These are phyloP conservation scores for Leishmania turanica DNA, from an alignment of 208 protist species.

Conservation along the genomic window DNA sequence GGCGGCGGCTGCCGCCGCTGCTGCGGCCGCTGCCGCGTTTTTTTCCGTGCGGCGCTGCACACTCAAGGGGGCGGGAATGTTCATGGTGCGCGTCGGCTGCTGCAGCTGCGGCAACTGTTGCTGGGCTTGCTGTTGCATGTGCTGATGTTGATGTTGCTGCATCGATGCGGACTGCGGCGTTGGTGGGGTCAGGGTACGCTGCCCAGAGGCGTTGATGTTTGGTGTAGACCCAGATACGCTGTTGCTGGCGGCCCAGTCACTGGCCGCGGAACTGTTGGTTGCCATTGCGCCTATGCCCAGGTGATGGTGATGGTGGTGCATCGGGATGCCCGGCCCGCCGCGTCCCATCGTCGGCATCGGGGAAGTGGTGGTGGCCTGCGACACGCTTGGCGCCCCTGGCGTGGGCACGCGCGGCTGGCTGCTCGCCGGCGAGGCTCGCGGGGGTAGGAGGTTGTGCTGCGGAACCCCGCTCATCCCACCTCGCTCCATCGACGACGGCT, in stretches of 20 bases:
- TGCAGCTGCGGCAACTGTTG: conserved; percentile 23
- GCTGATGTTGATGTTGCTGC: conserved; percentile 20
- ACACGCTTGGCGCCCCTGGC: conserved; percentile 5
- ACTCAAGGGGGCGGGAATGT: conserved; percentile 33
- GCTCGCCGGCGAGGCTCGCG: not conserved
- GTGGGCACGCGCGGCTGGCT: conserved; percentile 4
- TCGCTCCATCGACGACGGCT: conserved; percentile 7
- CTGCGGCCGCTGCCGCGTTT: conserved; percentile 16
- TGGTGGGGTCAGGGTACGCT: conserved; percentile 21
- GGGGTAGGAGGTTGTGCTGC: conserved; percentile 21
- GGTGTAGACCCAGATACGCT: conserved; percentile 10
- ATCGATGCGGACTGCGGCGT: conserved; percentile 13
- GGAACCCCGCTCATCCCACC: conserved; percentile 6
- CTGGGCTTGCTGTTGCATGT: conserved; percentile 26
- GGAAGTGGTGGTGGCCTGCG: conserved; percentile 4
- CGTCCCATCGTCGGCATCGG: conserved; percentile 17
- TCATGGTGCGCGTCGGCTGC: conserved; percentile 29
- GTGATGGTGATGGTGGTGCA: conserved; percentile 43
- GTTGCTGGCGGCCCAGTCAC: conserved; percentile 35
- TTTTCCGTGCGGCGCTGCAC: conserved; percentile 29
- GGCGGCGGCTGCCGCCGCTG: conserved; percentile 2
- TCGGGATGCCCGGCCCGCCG: conserved; percentile 11
- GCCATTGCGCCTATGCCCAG: conserved; percentile 19
- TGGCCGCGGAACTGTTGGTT: conserved; percentile 4
- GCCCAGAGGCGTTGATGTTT: not conserved